Percentiles rank a stretch among this genome's conserved stretches.
Evolutionary conservation across 805 yeast species (phyloP).

Genomic region (Candida peoriensis): DNA sequence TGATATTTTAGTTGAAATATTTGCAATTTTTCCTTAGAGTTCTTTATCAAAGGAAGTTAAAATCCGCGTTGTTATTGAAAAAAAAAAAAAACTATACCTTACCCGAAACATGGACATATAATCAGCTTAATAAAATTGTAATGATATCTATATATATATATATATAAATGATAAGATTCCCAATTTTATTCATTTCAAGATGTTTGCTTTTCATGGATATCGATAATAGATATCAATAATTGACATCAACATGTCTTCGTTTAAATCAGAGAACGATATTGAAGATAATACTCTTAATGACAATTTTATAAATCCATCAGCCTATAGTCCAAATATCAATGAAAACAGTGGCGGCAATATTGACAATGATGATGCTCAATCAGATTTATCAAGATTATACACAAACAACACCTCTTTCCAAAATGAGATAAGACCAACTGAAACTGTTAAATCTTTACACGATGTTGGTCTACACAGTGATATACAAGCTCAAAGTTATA

Average conservation of each 20-base stretch:
- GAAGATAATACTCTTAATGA: constrained; percentile 5
- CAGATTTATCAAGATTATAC: constrained; percentile 31
- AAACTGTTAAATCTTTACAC: constrained; percentile 65
- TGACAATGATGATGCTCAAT: constrained; percentile 40
- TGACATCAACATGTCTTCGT: not conserved
- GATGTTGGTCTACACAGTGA: constrained; percentile 56
- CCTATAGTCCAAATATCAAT: constrained; percentile 37
- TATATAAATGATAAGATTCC: not conserved
- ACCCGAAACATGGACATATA: too few species aligned
- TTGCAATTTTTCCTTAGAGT: not conserved
- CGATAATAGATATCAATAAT: not conserved
- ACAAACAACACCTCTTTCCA: constrained; percentile 18
- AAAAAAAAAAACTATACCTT: too few species aligned
- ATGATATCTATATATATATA: too few species aligned
- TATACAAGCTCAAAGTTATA: constrained; percentile 45
- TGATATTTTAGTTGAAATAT: not conserved
- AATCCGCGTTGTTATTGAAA: too few species aligned
- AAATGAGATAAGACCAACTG: constrained; percentile 45
- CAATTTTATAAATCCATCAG: constrained; percentile 26
- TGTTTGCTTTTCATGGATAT: not conserved
- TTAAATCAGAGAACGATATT: not conserved
- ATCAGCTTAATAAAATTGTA: too few species aligned
- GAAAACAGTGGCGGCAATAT: too few species aligned
- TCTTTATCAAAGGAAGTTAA: too few species aligned
- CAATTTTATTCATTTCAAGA: not conserved